These are phyloP conservation scores for Suillus lakei DNA, from an alignment of 768 basidiomycete species.

Conservation along the genomic window DNA sequence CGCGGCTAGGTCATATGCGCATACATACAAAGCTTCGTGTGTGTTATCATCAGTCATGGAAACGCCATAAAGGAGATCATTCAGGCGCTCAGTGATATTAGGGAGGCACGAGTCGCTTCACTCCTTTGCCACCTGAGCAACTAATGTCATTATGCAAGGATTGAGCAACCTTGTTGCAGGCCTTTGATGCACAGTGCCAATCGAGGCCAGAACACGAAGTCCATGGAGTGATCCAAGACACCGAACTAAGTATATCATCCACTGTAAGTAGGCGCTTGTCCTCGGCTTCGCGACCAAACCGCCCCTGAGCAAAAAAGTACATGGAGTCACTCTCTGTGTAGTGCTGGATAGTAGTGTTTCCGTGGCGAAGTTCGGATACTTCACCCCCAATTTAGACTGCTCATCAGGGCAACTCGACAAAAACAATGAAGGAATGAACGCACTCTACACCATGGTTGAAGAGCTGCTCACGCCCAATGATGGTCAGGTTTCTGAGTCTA, in stretches of 20 bases:
- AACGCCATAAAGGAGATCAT: slow-evolving; percentile 33
- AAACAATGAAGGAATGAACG: slow-evolving; percentile 6
- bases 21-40: slow-evolving; percentile 47
- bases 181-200: slow-evolving; percentile 12
- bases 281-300: slow-evolving; percentile 39
- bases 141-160: neutral
- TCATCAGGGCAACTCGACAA: neutral
- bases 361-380: slow-evolving; percentile 26
- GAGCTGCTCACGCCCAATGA: slow-evolving; percentile 41
- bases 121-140: slow-evolving; percentile 21
- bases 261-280: slow-evolving; percentile 35
- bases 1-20: slow-evolving; percentile 46
- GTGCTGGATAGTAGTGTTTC: slow-evolving; percentile 20
- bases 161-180: neutral
- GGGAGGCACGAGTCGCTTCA: slow-evolving; percentile 42
- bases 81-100: slow-evolving; percentile 40
- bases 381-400: slow-evolving; percentile 24
- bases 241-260: slow-evolving; percentile 38
- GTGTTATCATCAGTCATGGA: slow-evolving; percentile 38
- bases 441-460: slow-evolving; percentile 47
- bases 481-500: slow-evolving; percentile 42
- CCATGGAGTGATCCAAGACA: slow-evolving; percentile 48
- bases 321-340: slow-evolving; percentile 41
- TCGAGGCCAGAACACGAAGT: slow-evolving; percentile 35
- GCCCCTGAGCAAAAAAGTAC: slow-evolving; percentile 45